phyloP scores from a whole-genome alignment of 2,329 filamentous ascomycete genomes.

The Penicillium sumatraense region DNA sequence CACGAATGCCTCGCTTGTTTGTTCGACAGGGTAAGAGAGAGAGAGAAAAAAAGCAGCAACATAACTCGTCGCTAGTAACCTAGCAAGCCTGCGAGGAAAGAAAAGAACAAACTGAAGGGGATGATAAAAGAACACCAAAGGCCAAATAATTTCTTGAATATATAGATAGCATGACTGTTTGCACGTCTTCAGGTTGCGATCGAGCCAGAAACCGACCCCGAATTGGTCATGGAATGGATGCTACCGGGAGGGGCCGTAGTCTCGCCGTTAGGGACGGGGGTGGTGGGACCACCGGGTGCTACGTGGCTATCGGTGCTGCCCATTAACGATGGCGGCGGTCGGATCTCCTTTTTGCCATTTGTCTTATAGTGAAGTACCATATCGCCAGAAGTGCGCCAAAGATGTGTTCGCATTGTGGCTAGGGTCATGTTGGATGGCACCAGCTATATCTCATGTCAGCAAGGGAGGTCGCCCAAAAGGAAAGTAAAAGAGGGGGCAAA shows the following conservation, averaged over 20 bases:
- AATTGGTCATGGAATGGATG: conserved; percentile 37
- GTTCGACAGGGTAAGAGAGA: no score
- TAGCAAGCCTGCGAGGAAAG: neutral
- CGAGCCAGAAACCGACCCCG: conserved; percentile 31
- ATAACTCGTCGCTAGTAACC: conserved; percentile 11
- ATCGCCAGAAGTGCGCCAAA: conserved; percentile 96
- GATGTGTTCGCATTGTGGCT: conserved; percentile 86
- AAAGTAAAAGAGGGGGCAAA: neutral
- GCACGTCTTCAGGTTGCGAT: conserved; percentile 10
- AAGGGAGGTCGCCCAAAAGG: neutral
- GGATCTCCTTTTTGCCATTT: conserved; percentile 74
- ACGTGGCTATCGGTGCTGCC: conserved; percentile 22
- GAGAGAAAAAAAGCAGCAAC: conserved; percentile 6
- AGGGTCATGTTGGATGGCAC: conserved; percentile 84
- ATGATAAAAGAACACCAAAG: neutral
- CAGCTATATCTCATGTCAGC: conserved; percentile 31
- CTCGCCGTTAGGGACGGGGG: conserved; percentile 24
- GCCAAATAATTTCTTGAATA: neutral
- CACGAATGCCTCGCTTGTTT: conserved; percentile 12
- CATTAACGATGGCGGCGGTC: conserved; percentile 25
- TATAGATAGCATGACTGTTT: neutral
- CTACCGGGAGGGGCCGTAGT: conserved; percentile 30
- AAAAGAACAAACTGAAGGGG: conserved; percentile 6
- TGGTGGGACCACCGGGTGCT: conserved; percentile 10
- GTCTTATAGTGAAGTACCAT: conserved; percentile 88